Conservation (phyloP, 1,139 yeast genomes). For the Casaregolazyma lundiana region DNA sequence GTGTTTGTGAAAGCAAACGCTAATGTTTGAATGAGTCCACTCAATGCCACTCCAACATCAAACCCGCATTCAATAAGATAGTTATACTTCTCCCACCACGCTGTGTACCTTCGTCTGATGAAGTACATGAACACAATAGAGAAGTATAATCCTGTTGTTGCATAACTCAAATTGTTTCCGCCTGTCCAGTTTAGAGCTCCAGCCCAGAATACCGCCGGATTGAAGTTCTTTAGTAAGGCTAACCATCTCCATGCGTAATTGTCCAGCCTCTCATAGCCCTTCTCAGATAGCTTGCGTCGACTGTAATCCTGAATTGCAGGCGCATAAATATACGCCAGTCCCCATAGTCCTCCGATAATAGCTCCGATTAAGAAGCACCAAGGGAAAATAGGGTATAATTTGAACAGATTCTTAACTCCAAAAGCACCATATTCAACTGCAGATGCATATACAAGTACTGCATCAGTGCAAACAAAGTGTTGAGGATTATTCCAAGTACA, state of each 20-base stretch:
- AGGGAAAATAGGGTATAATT: slow-evolving; percentile 44
- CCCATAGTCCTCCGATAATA: slow-evolving; percentile 34
- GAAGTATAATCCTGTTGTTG: slow-evolving; percentile 45
- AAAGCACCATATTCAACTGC: slow-evolving; percentile 58
- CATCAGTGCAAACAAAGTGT: slow-evolving; percentile 35
- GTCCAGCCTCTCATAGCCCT: slow-evolving; percentile 7
- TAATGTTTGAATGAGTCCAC: slow-evolving; percentile 14
- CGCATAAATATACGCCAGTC: slow-evolving; percentile 38
- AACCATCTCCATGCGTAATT: slow-evolving; percentile 33
- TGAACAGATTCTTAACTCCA: slow-evolving; percentile 54
- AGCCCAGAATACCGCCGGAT: slow-evolving; percentile 50
- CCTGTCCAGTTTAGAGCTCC: slow-evolving; percentile 39
- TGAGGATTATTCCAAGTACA: slow-evolving; percentile 34
- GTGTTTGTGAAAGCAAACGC: slow-evolving; percentile 12
- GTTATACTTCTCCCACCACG: slow-evolving; percentile 64
- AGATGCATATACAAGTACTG: slow-evolving; percentile 44
- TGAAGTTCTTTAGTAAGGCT: slow-evolving; percentile 29
- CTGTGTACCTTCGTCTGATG: slow-evolving; percentile 43
- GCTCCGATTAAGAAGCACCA: slow-evolving; percentile 43
- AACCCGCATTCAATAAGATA: slow-evolving; percentile 54
- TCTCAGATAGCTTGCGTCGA: not conserved
- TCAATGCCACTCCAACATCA: slow-evolving; percentile 54
- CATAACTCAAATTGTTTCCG: slow-evolving; percentile 49
- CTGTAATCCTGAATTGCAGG: not conserved
- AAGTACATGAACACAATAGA: slow-evolving; percentile 49